phyloP scores from a whole-genome alignment of 768 basidiomycete genomes.

The Royoungia palumana region DNA sequence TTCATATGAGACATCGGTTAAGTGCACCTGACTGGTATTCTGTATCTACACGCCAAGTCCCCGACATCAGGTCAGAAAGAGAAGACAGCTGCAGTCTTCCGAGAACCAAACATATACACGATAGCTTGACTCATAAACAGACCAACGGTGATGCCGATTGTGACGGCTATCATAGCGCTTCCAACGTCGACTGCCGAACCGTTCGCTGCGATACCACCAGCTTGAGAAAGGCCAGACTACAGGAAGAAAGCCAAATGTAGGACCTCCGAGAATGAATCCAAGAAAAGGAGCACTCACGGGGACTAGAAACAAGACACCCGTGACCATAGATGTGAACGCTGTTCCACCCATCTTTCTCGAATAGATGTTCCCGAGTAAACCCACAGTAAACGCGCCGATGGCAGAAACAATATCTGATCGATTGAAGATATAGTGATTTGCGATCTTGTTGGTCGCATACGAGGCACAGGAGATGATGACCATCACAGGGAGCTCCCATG shows the following conservation, averaged over 20 bases:
- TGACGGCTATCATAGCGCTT: slow-evolving; percentile 85
- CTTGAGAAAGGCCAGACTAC: slow-evolving; percentile 82
- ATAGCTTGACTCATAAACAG: slow-evolving; percentile 85
- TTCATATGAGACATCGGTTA: not conserved
- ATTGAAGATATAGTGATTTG: slow-evolving; percentile 82
- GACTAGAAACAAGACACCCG: slow-evolving; percentile 82
- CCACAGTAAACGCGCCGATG: slow-evolving; percentile 81
- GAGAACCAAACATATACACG: slow-evolving; percentile 80
- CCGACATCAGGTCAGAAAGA: slow-evolving; percentile 51
- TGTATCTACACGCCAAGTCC: slow-evolving; percentile 3
- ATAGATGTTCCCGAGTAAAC: slow-evolving; percentile 75
- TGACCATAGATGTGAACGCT: slow-evolving; percentile 89
- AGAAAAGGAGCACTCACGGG: slow-evolving; percentile 52
- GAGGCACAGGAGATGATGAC: slow-evolving; percentile 78
- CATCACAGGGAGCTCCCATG: slow-evolving; percentile 76
- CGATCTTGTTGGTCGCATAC: slow-evolving; percentile 76
- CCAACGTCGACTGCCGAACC: slow-evolving; percentile 83
- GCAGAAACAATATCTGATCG: slow-evolving; percentile 82
- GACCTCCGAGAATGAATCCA: not conserved
- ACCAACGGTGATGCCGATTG: slow-evolving; percentile 87
- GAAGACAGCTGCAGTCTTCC: slow-evolving; percentile 83
- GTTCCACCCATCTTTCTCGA: slow-evolving; percentile 81
- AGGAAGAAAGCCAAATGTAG: not conserved
- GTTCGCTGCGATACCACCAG: slow-evolving; percentile 78
- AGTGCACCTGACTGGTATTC: not conserved